These are phyloP conservation scores for Cydonia oblonga DNA, from an alignment of 331 rosid species.

Conservation along the genomic window DNA sequence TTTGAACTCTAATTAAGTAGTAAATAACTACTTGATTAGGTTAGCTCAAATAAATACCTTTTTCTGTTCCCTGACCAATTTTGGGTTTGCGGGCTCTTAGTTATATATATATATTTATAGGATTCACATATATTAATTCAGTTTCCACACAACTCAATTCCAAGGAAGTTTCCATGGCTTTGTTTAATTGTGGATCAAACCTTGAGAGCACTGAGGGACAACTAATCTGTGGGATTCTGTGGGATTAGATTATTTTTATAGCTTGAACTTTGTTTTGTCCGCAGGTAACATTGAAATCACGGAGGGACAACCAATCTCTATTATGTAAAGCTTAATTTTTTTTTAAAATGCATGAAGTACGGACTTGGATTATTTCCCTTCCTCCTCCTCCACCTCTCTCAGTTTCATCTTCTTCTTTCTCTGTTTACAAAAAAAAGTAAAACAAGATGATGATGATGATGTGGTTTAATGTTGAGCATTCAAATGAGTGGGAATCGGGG, in stretches of 20 bases:
- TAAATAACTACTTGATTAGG: background rate
- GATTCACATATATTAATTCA: too few species aligned
- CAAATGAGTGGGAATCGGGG: too few species aligned
- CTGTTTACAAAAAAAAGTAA: too few species aligned
- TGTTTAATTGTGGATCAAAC: constrained; percentile 11
- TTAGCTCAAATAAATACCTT: background rate
- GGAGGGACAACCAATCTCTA: background rate
- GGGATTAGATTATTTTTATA: too few species aligned
- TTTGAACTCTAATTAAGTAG: background rate
- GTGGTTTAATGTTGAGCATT: too few species aligned
- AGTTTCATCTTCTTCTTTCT: too few species aligned
- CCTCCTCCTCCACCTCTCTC: too few species aligned
- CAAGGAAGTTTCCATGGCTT: constrained; percentile 40
- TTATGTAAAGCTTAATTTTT: background rate
- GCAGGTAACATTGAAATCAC: constrained; percentile 1
- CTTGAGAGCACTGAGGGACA: too few species aligned
- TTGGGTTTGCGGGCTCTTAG: background rate
- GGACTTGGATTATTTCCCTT: too few species aligned
- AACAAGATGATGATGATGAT: too few species aligned
- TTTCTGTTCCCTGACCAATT: constrained; percentile 12
- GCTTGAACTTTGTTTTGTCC: constrained; percentile 38
- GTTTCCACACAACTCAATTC: constrained; percentile 27
- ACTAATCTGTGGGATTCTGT: too few species aligned
- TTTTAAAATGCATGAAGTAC: too few species aligned
- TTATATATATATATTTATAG: background rate